These are phyloP conservation scores for Suhomyces tanzawaensis DNA, from an alignment of 805 yeast species.

Conservation along the genomic window DNA sequence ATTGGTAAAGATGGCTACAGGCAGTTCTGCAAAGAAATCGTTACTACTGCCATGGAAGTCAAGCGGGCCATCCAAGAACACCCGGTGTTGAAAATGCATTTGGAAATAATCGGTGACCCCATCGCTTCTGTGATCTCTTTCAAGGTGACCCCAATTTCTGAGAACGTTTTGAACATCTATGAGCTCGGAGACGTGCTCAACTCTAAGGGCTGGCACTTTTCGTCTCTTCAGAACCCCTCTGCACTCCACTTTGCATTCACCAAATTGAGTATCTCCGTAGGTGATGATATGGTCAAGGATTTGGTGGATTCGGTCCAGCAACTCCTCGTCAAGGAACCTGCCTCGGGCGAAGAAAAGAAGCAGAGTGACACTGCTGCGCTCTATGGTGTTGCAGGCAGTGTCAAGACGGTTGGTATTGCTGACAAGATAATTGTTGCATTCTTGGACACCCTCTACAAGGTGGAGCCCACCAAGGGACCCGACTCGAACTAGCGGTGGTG, in stretches of 20 bases:
- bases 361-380: constrained; percentile 75
- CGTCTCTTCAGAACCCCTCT: constrained; percentile 82
- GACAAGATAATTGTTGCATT: constrained; percentile 77
- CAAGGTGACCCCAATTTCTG: constrained; percentile 38
- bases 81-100: constrained; percentile 47
- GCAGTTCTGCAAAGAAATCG: constrained; percentile 63
- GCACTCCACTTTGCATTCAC: constrained; percentile 92
- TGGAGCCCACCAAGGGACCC: too few relatives aligned
- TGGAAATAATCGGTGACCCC: constrained; percentile 84
- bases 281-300: constrained; percentile 57
- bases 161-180: constrained; percentile 58
- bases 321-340: constrained; percentile 30
- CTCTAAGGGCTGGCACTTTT: constrained; percentile 82
- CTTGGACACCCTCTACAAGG: constrained; percentile 74
- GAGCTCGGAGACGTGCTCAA: constrained; percentile 70
- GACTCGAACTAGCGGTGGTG: too few relatives aligned
- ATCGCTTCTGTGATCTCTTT: constrained; percentile 78
- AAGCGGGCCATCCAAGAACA: constrained; percentile 44
- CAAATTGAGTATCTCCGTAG: constrained; percentile 57
- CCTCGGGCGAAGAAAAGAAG: constrained; percentile 23
- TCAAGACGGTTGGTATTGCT: constrained; percentile 79
- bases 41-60: constrained; percentile 59
- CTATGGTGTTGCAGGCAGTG: constrained; percentile 94
- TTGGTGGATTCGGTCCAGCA: constrained; percentile 46
- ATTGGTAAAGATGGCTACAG: constrained; percentile 85